Evolutionary conservation across 495 filamentous ascomycete genomes (phyloP).

Genomic region (Platismatia glauca): DNA sequence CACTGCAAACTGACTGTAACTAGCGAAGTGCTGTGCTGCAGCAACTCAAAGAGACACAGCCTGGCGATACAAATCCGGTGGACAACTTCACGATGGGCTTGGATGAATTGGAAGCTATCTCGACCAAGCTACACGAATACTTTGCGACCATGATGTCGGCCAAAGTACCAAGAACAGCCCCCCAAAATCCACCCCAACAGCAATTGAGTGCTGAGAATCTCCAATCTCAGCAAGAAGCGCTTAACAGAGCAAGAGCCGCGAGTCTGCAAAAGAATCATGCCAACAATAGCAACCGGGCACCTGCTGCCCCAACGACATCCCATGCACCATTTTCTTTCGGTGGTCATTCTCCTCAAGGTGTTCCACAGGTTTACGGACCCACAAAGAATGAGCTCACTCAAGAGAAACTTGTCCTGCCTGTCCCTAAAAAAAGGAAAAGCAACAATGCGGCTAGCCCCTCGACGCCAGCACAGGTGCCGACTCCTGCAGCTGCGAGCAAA

Average conservation of each 20-base stretch:
- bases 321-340: slow-evolving; percentile 61
- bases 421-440: slow-evolving; percentile 50
- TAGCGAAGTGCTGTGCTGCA: slow-evolving; percentile 49
- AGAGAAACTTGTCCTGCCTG: slow-evolving; percentile 53
- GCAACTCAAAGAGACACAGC: slow-evolving; percentile 50
- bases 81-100: slow-evolving; percentile 51
- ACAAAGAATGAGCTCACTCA: slow-evolving; percentile 36
- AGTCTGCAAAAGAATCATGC: slow-evolving; percentile 49
- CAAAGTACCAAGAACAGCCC: slow-evolving; percentile 2
- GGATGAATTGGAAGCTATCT: slow-evolving; percentile 44
- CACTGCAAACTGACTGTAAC: slow-evolving; percentile 23
- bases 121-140: slow-evolving; percentile 38
- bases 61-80: slow-evolving; percentile 33
- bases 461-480: slow-evolving; percentile 28
- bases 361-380: slow-evolving; percentile 45
- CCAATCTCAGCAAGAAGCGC: slow-evolving; percentile 44
- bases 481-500: slow-evolving; percentile 22
- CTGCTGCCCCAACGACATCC: slow-evolving; percentile 56
- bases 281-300: slow-evolving; percentile 42
- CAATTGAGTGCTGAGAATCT: slow-evolving; percentile 59
- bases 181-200: slow-evolving; percentile 29
- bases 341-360: slow-evolving; percentile 60
- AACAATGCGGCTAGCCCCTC: slow-evolving; percentile 35
- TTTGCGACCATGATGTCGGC: slow-evolving; percentile 34
- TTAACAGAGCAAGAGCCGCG: slow-evolving; percentile 38